A percentile compares a stretch with the other conserved stretches of the same genome.
Evolutionary conservation across 2,329 filamentous ascomycete species (phyloP).

Genomic region (Ophidiomyces ophidiicola): DNA sequence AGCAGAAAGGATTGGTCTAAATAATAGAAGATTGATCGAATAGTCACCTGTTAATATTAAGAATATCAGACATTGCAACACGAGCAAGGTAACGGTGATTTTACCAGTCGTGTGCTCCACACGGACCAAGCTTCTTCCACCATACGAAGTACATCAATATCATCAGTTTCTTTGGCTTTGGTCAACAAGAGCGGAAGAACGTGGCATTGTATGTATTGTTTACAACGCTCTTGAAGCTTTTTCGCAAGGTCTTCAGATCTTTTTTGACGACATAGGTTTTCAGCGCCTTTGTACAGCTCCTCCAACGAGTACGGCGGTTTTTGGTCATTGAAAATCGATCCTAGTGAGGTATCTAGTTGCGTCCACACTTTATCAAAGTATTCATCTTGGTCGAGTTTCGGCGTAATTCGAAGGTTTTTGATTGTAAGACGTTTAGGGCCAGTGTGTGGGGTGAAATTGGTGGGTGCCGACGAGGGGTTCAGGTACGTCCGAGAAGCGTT

Average conservation of each 20-base stretch:
- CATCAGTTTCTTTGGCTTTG: conserved; percentile 42
- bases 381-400: conserved; percentile 54
- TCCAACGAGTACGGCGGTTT: conserved; percentile 65
- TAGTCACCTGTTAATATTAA: conserved; percentile 46
- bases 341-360: conserved; percentile 61
- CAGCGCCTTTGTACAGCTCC: conserved; percentile 76
- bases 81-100: conserved; percentile 22
- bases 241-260: conserved; percentile 56
- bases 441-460: conserved; percentile 56
- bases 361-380: conserved; percentile 68
- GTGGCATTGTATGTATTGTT: conserved; percentile 45
- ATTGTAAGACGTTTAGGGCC: conserved; percentile 82
- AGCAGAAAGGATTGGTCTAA: conserved; percentile 82
- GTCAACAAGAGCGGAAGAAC: conserved; percentile 50
- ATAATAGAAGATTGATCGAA: conserved; percentile 86
- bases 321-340: conserved; percentile 56
- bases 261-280: conserved; percentile 77
- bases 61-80: not conserved
- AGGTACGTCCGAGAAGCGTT: not conserved
- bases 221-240: conserved; percentile 54
- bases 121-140: conserved; percentile 55
- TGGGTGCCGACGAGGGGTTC: conserved; percentile 26
- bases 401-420: conserved; percentile 66
- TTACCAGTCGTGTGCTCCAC: conserved; percentile 68
- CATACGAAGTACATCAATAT: conserved; percentile 52